phyloP scores from a whole-genome alignment of 305 asterid genomes.

The Nicotiana rustica region DNA sequence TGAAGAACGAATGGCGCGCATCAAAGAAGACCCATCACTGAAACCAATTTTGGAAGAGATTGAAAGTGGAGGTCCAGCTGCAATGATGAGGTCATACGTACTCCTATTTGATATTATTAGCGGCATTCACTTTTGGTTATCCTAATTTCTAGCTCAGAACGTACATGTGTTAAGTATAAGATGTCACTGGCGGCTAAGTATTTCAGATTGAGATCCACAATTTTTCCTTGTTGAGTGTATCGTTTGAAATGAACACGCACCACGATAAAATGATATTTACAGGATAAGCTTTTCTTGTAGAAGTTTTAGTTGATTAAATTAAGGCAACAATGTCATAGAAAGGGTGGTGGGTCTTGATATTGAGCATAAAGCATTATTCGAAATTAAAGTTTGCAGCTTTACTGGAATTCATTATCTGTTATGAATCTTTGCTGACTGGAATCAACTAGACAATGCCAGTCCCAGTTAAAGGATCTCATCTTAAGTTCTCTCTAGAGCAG shows the following conservation, averaged over 20 bases:
- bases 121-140: not conserved
- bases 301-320: not conserved
- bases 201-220: not conserved
- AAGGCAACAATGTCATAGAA: not conserved
- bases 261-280: conserved; percentile 12
- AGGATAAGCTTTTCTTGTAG: not conserved
- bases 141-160: not conserved
- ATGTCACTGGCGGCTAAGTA: not conserved
- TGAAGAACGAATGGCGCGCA: conserved; percentile 81
- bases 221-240: not conserved
- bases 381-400: not conserved
- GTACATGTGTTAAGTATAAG: not conserved
- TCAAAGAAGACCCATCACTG: conserved; percentile 93
- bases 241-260: not conserved
- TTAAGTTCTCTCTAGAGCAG: not conserved
- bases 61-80: conserved; percentile 95
- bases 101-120: conserved; percentile 5
- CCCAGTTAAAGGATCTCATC: not conserved
- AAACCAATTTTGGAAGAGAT: conserved; percentile 93
- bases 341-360: not conserved
- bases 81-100: conserved; percentile 83
- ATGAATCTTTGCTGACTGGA: conserved; percentile 3
- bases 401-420: conserved; percentile 4
- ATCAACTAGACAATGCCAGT: conserved; percentile 22
- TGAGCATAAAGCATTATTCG: conserved; percentile 20